These are phyloP conservation scores for Chaetoceros muelleri DNA, from an alignment of 108 stramenopile genomes.

Conservation along the genomic window DNA sequence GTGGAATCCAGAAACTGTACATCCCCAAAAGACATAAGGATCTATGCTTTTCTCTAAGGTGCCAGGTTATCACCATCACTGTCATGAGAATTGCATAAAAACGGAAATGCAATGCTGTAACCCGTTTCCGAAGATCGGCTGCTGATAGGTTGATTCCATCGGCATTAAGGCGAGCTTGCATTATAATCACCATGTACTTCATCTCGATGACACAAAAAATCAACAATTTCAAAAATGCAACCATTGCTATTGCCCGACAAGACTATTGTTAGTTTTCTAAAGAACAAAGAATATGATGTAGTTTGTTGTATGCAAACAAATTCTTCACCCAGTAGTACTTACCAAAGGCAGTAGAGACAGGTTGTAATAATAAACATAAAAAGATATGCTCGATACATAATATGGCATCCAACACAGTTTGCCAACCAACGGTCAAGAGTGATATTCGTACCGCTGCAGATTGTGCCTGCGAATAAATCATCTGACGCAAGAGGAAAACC, in stretches of 20 bases:
- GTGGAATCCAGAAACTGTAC: conserved; percentile 96
- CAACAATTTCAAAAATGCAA: conserved; percentile 92
- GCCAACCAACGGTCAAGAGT: conserved; percentile 77
- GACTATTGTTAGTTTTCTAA: no score
- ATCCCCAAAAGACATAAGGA: conserved; percentile 54
- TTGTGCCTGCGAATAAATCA: conserved; percentile 74
- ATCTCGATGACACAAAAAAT: conserved; percentile 94
- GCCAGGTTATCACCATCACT: conserved; percentile 59
- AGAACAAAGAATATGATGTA: no score
- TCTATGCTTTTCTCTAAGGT: conserved; percentile 36
- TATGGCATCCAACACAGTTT: conserved; percentile 86
- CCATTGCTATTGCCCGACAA: no score
- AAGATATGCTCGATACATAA: conserved; percentile 82
- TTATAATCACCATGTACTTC: conserved; percentile 88
- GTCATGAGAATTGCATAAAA: conserved; percentile 81
- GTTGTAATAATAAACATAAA: conserved; percentile 73
- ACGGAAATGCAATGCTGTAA: conserved; percentile 73
- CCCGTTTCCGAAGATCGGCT: conserved; percentile 60
- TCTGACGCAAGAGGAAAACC: conserved; percentile 73
- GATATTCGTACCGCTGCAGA: conserved; percentile 77
- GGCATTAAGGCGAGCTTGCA: conserved; percentile 60
- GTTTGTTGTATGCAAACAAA: neutral
- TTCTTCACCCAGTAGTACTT: neutral
- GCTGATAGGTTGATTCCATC: conserved; percentile 45
- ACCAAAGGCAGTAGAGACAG: conserved; percentile 75